phyloP scores from a whole-genome alignment of 2,329 filamentous ascomycete species.

The Beauveria bassiana region DNA sequence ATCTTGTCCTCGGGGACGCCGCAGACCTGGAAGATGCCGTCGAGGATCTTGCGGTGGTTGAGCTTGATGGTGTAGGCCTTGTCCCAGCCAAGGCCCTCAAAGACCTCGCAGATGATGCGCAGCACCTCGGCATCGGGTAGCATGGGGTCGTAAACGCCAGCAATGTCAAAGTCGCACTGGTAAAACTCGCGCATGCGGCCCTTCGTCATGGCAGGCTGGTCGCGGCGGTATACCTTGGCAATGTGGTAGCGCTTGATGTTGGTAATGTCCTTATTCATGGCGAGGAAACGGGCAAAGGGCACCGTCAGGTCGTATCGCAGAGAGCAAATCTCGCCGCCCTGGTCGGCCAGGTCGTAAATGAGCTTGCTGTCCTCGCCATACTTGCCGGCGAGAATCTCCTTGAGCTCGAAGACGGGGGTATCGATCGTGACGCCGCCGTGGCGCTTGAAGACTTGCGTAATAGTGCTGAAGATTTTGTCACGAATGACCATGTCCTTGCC shows the following conservation, averaged over 20 bases:
- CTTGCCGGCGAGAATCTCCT: constrained; percentile 80
- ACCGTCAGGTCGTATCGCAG: constrained; percentile 84
- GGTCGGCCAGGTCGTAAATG: constrained; percentile 82
- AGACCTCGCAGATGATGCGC: constrained; percentile 76
- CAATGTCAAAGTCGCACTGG: constrained; percentile 96
- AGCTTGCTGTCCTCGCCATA: constrained; percentile 90
- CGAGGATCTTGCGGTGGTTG: constrained; percentile 82
- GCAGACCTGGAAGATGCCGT: constrained; percentile 78
- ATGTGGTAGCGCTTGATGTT: constrained; percentile 93
- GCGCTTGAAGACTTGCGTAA: constrained; percentile 73
- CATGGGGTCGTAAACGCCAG: constrained; percentile 82
- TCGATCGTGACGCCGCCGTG: constrained; percentile 75
- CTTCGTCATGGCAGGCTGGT: constrained; percentile 63
- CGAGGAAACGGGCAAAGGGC: constrained; percentile 84
- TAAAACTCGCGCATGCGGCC: constrained; percentile 95
- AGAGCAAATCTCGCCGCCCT: constrained; percentile 68
- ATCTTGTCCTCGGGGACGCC: constrained; percentile 82
- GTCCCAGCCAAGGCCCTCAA: constrained; percentile 69
- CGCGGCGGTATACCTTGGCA: constrained; percentile 63
- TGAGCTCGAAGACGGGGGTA: constrained; percentile 78
- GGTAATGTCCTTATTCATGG: constrained; percentile 77
- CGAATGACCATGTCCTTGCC: constrained; percentile 72
- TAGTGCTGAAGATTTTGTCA: constrained; percentile 70
- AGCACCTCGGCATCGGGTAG: constrained; percentile 86
- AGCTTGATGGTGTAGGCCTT: constrained; percentile 65